phyloP scores from a whole-genome alignment of 176 grass and related monocot species.

The Oryza officinalis region DNA sequence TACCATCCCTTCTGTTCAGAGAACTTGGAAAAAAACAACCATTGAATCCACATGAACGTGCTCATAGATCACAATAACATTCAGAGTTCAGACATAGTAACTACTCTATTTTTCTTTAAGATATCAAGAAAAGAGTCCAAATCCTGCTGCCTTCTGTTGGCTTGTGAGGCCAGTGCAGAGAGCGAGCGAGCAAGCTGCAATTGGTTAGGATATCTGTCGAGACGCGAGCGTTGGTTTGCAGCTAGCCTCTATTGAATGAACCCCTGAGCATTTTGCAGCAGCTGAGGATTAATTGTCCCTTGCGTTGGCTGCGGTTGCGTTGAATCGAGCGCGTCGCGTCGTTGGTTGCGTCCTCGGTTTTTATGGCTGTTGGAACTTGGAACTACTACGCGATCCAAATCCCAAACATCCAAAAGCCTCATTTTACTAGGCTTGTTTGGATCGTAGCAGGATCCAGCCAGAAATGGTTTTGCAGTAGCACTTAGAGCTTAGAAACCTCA shows the following conservation, averaged over 20 bases:
- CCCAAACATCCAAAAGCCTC: not conserved
- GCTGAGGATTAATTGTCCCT: conserved; percentile 9
- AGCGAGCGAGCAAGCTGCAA: conserved; percentile 13
- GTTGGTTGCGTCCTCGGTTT: conserved; percentile 11
- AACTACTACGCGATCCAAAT: not conserved
- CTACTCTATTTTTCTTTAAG: not conserved
- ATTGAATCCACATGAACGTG: not conserved
- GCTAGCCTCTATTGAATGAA: not conserved
- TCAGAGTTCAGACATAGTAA: not conserved
- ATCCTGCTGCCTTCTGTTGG: not conserved
- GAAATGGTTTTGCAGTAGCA: not conserved
- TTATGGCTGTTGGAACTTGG: conserved; percentile 33
- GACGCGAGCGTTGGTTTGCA: not conserved
- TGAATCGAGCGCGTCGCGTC: not conserved
- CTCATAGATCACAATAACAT: not conserved
- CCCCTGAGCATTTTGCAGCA: not conserved
- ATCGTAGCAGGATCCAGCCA: not conserved
- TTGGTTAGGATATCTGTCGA: conserved; percentile 23
- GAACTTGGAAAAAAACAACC: not conserved
- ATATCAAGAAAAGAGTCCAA: not conserved
- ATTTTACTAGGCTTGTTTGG: not conserved
- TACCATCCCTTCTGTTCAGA: not conserved
- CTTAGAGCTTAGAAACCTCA: not conserved
- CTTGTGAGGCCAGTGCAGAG: conserved; percentile 19
- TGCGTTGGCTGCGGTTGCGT: not conserved